Evolutionary conservation across 2,329 filamentous ascomycete genomes (phyloP).

Genomic region (Myriosclerotinia curreyana): DNA sequence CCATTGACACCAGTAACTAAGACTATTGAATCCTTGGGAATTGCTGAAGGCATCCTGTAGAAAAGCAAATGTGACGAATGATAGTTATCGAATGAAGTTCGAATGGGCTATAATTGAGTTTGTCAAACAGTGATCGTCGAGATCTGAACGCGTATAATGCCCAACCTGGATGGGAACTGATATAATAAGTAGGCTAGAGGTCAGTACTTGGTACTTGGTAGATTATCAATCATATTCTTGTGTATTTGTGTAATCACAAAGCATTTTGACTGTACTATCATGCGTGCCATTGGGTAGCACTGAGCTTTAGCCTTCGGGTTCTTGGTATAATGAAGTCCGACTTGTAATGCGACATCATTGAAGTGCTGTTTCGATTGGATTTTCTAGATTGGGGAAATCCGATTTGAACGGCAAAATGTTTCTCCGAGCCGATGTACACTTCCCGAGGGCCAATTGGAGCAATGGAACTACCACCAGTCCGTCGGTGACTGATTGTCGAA

Average conservation of each 20-base stretch:
- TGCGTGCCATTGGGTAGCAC: background rate
- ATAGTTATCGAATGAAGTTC: background rate
- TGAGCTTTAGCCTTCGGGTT: background rate
- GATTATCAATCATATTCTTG: background rate
- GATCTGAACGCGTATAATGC: background rate
- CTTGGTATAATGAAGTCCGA: background rate
- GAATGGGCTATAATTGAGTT: background rate
- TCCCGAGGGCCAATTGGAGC: too few species aligned
- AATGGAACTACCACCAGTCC: too few species aligned
- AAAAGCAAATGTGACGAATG: background rate
- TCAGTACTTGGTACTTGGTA: background rate
- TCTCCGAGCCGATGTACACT: background rate
- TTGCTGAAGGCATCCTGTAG: conserved; percentile 18
- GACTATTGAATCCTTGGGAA: conserved; percentile 39
- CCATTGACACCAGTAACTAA: conserved; percentile 47
- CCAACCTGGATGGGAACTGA: background rate
- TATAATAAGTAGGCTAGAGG: background rate
- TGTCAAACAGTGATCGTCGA: background rate
- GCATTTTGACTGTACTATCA: background rate
- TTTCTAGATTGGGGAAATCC: background rate
- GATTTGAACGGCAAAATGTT: background rate
- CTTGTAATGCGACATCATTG: background rate
- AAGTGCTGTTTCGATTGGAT: background rate
- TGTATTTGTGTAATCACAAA: background rate
- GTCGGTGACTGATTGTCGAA: background rate